Evolutionary conservation across 768 basidiomycete genomes (phyloP).

Genomic region (Kwoniella heveanensis): DNA sequence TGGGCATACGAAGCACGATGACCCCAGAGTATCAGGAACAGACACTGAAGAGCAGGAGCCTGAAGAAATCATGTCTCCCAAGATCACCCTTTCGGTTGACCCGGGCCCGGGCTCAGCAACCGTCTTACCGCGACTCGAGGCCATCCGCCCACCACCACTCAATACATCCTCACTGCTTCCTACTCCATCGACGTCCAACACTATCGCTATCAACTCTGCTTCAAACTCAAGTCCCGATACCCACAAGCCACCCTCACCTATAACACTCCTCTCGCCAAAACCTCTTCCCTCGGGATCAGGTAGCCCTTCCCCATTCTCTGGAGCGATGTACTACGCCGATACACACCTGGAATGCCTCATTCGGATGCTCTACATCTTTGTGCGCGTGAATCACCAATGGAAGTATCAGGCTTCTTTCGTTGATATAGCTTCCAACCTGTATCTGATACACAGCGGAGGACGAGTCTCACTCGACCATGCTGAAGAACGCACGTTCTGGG

Average conservation of each 20-base stretch:
- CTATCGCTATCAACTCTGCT: neutral
- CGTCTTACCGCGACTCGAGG: conserved; percentile 11
- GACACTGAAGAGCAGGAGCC: neutral
- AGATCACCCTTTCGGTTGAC: conserved; percentile 31
- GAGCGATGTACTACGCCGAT: conserved; percentile 26
- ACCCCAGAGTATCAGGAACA: neutral
- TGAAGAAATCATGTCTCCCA: conserved; percentile 24
- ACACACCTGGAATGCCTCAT: conserved; percentile 33
- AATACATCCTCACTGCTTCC: conserved; percentile 10
- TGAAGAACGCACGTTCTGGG: conserved; percentile 50
- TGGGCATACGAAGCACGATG: neutral
- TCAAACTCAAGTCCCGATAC: neutral
- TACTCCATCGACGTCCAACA: neutral
- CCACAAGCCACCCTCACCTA: conserved; percentile 21
- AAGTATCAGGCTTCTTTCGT: conserved; percentile 20
- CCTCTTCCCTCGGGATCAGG: conserved; percentile 20
- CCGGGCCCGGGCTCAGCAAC: conserved; percentile 2
- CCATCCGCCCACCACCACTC: conserved; percentile 7
- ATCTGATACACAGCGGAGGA: conserved; percentile 28
- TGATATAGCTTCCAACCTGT: conserved; percentile 32
- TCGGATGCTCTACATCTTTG: conserved; percentile 32
- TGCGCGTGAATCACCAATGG: conserved; percentile 25
- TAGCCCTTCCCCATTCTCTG: conserved; percentile 6
- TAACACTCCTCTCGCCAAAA: conserved; percentile 37
- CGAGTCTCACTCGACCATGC: conserved; percentile 14